Evolutionary conservation across 257 asterid genomes (phyloP).

Genomic region (Nicotiana noctiflora): DNA sequence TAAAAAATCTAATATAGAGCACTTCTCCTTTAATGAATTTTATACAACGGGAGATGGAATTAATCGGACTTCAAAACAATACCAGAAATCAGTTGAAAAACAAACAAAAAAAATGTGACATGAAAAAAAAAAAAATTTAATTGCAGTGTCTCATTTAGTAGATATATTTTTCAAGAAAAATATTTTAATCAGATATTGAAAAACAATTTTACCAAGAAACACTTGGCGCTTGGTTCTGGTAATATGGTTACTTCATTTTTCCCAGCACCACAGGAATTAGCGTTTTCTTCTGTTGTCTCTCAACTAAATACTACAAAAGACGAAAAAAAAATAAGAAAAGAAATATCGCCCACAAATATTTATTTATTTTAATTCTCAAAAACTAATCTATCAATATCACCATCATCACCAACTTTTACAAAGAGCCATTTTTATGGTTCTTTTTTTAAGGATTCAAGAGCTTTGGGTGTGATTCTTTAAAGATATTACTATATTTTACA

Average conservation of each 20-base stretch:
- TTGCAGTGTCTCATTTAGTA: no score
- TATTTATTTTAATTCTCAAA: not conserved
- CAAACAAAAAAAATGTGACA: no score
- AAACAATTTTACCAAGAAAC: no score
- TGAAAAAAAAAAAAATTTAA: no score
- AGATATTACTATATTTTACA: not conserved
- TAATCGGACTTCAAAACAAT: no score
- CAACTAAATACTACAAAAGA: not conserved
- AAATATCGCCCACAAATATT: not conserved
- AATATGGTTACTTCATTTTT: not conserved
- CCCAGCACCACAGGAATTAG: not conserved
- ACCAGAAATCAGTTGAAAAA: no score
- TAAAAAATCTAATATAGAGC: no score
- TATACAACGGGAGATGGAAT: no score
- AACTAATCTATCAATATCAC: not conserved
- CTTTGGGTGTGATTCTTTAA: not conserved
- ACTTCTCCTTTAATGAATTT: no score
- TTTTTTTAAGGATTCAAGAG: not conserved
- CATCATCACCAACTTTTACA: not conserved
- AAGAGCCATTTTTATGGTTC: not conserved
- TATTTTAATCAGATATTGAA: no score
- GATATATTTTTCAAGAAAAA: no score
- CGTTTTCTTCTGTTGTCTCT: not conserved
- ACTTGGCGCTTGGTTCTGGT: no score
- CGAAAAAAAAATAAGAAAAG: not conserved